Base-by-base conservation (phyloP, 1,139 yeast genomes). In the Petasospora fabianii region DNA sequence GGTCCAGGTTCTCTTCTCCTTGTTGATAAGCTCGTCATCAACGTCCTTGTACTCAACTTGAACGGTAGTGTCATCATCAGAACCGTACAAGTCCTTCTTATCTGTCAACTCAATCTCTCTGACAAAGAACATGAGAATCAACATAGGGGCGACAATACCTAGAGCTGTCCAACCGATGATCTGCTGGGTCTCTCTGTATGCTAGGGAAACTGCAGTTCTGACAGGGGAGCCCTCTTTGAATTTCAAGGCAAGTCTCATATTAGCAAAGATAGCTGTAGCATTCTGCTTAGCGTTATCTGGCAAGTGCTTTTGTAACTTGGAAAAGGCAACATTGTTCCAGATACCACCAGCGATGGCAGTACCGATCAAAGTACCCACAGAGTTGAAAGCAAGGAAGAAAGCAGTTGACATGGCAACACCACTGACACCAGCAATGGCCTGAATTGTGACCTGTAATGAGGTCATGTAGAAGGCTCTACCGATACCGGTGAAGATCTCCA, bases 401-500 rank as follows among this genome's bases (percentile, higher is more conserved):
- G 75, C 64, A 34, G 73, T 71, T 18, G 68, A 60, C 38, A 68
- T 61, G n/a, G 73, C 71, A 60, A 72, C 55, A 49, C 70, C 70
- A 41, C 63, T 69, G 53, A 70, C 76, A 24, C 65, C 65, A 9
- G 62, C 65, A 30, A 62, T 55, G 6, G 66, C 67, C 41, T 63
- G 66, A 5, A 61, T 52, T 16, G 61, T 58, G n/a, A 58, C 57
- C 36, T 51, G 55, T 13, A 62, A 44, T 15, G 61, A 56, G 35
- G 59, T 48, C 17, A 50, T 59, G 36, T 54, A 51, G 27, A 58
- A 51, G 21, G 58, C 65, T 43, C 64, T 64, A 30, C 66, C 66
- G n/a, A 56, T 40, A 39, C 64, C 63, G 21, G 51, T 49, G 28
- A 62, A 39, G 30, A 60, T 48, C 35, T 54, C 57, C 36, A 52